A percentile compares a stretch with the other conserved stretches of the same genome.
Evolutionary conservation across 306 rosid species (phyloP).

Genomic region (Betula pendula): DNA sequence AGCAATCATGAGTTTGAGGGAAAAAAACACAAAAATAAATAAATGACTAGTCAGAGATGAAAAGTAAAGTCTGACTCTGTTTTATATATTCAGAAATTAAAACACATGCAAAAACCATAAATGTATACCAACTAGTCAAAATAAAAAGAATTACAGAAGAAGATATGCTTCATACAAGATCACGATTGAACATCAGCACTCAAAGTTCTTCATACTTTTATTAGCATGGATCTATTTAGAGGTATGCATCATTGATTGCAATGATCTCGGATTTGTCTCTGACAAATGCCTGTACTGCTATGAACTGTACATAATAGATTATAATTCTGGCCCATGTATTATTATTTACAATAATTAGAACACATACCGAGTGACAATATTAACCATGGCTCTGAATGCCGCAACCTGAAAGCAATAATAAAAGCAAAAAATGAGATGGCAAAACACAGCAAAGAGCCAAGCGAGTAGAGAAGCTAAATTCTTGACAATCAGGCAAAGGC

Average conservation of each 20-base stretch:
- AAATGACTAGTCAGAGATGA: not conserved
- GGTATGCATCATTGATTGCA: not conserved
- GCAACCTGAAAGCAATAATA: constrained; percentile 72
- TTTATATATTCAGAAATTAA: not conserved
- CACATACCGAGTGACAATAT: constrained; percentile 86
- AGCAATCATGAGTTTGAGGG: constrained; percentile 10
- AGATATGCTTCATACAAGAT: no score
- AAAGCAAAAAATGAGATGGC: constrained; percentile 33
- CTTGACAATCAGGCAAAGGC: constrained; percentile 11
- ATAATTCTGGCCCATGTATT: constrained; percentile 23
- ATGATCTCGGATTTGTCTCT: not conserved
- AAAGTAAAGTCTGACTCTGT: not conserved
- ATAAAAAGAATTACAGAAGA: no score
- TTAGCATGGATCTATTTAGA: not conserved
- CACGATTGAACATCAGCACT: not conserved
- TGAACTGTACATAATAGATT: constrained; percentile 5
- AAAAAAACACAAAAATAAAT: constrained; percentile 10
- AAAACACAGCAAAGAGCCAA: constrained; percentile 22
- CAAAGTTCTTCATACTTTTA: not conserved
- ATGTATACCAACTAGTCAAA: no score
- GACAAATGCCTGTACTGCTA: not conserved
- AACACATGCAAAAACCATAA: not conserved
- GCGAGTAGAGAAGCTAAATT: not conserved
- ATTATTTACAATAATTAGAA: constrained; percentile 28
- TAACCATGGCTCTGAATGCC: constrained; percentile 99